Evolutionary conservation across 139 green algal species (phyloP).

Genomic region (Chlorella sp.): DNA sequence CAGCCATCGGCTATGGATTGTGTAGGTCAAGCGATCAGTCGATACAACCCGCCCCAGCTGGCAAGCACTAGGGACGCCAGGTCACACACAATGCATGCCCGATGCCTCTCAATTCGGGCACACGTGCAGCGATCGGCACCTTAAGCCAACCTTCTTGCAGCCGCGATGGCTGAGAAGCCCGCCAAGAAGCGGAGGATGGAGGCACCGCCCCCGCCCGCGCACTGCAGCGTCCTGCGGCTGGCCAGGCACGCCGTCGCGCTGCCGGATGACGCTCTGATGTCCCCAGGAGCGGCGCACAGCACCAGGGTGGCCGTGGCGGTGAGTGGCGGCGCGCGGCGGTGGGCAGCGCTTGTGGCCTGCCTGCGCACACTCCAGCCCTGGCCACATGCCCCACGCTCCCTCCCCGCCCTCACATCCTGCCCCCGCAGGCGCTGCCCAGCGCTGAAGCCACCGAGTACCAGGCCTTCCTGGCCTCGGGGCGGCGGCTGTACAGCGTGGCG

Average conservation of each 20-base stretch:
- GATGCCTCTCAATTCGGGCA: too few species aligned
- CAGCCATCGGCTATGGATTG: too few species aligned
- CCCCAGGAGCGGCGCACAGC: constrained; percentile 26
- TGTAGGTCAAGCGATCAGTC: background rate
- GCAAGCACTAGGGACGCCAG: too few species aligned
- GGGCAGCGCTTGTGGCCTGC: background rate
- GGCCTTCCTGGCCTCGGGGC: constrained; percentile 29
- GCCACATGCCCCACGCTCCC: background rate
- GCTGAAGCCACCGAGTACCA: background rate
- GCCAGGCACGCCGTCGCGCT: background rate
- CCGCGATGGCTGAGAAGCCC: background rate
- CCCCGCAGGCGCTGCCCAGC: background rate
- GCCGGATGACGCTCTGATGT: background rate
- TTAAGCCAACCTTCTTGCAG: background rate
- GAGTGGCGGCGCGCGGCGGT: constrained; percentile 2
- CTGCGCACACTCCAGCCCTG: background rate
- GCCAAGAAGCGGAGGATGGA: constrained; percentile 15
- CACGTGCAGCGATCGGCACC: background rate
- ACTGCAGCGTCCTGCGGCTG: background rate
- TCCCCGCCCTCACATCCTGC: background rate
- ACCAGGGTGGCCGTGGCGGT: constrained; percentile 35
- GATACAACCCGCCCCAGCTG: too few species aligned
- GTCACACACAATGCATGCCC: too few species aligned
- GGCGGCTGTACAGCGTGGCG: background rate
- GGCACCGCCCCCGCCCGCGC: background rate